Evolutionary conservation across 2,329 filamentous ascomycete species (phyloP).

Genomic region (Colletotrichum sp.): DNA sequence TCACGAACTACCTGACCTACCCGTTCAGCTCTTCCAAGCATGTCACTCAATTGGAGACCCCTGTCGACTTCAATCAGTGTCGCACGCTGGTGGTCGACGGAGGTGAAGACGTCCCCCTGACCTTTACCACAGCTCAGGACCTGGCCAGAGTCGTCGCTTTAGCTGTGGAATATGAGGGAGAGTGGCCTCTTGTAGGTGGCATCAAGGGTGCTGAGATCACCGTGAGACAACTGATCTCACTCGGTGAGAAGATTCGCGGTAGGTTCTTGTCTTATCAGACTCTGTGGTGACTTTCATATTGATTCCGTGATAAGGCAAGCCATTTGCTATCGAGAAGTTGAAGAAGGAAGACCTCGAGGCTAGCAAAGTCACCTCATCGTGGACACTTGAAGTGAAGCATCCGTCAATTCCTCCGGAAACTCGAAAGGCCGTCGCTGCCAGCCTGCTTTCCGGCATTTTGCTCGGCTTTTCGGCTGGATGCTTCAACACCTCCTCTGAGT

Average conservation of each 20-base stretch:
- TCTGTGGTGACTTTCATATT: neutral
- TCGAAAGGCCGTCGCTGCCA: conserved; percentile 10
- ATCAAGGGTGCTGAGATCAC: conserved; percentile 42
- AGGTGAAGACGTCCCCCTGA: conserved; percentile 44
- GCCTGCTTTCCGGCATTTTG: conserved; percentile 35
- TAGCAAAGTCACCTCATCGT: conserved; percentile 43
- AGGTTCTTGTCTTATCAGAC: no score
- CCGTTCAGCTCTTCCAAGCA: conserved; percentile 52
- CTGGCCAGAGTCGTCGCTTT: conserved; percentile 41
- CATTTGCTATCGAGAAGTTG: conserved; percentile 45
- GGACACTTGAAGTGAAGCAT: conserved; percentile 39
- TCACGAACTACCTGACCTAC: conserved; percentile 59
- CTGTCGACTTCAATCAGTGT: conserved; percentile 43
- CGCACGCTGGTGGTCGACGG: conserved; percentile 48
- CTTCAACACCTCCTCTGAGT: conserved; percentile 46
- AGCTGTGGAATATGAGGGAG: conserved; percentile 47
- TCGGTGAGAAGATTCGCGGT: conserved; percentile 48
- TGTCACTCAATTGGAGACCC: conserved; percentile 41
- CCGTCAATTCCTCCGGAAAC: conserved; percentile 24
- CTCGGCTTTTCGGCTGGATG: conserved; percentile 33
- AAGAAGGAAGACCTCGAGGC: conserved; percentile 50
- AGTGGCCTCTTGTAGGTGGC: conserved; percentile 47
- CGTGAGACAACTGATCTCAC: conserved; percentile 37
- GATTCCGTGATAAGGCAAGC: neutral
- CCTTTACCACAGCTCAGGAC: conserved; percentile 49